Percentiles rank a stretch among this genome's conserved stretches.
These are phyloP conservation scores for Apiospora arundinis DNA, from an alignment of 2,329 filamentous ascomycete genomes.

Conservation along the genomic window DNA sequence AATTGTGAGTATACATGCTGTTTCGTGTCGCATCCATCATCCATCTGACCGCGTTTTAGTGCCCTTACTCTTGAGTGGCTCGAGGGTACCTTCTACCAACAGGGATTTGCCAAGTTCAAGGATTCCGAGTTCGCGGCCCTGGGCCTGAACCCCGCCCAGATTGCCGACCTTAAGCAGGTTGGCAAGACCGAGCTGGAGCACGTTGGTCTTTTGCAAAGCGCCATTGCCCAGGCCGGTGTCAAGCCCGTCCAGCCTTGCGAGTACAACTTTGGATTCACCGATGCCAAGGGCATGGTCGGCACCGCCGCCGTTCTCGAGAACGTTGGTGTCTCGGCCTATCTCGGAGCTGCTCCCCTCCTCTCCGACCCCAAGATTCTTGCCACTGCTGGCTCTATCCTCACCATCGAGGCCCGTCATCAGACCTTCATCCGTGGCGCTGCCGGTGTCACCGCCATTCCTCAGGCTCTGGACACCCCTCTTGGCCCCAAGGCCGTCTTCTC, in stretches of 20 bases:
- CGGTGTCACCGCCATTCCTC: conserved; percentile 65
- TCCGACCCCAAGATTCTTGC: conserved; percentile 64
- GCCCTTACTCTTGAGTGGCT: conserved; percentile 78
- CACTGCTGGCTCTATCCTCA: conserved; percentile 73
- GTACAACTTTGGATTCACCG: conserved; percentile 75
- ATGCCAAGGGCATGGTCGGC: conserved; percentile 70
- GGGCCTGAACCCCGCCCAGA: conserved; percentile 60
- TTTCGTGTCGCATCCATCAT: not conserved
- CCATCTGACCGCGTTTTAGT: conserved; percentile 43
- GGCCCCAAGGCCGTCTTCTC: conserved; percentile 74
- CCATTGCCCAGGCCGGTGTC: conserved; percentile 67
- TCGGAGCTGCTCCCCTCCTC: conserved; percentile 73
- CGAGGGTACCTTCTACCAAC: conserved; percentile 74
- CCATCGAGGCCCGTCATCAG: conserved; percentile 76
- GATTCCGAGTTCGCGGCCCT: conserved; percentile 68
- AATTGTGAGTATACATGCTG: conserved; percentile 55
- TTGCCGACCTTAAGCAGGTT: conserved; percentile 66
- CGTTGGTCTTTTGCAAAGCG: conserved; percentile 63
- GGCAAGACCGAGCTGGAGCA: conserved; percentile 68
- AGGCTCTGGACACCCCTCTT: conserved; percentile 74
- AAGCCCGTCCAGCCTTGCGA: conserved; percentile 72
- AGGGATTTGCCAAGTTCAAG: conserved; percentile 72
- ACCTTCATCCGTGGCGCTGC: conserved; percentile 71
- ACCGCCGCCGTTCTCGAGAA: conserved; percentile 75
- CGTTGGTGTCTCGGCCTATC: conserved; percentile 75